These are phyloP conservation scores for Aspergillus carbonarius DNA, from an alignment of 2,329 filamentous ascomycete genomes.

Conservation along the genomic window DNA sequence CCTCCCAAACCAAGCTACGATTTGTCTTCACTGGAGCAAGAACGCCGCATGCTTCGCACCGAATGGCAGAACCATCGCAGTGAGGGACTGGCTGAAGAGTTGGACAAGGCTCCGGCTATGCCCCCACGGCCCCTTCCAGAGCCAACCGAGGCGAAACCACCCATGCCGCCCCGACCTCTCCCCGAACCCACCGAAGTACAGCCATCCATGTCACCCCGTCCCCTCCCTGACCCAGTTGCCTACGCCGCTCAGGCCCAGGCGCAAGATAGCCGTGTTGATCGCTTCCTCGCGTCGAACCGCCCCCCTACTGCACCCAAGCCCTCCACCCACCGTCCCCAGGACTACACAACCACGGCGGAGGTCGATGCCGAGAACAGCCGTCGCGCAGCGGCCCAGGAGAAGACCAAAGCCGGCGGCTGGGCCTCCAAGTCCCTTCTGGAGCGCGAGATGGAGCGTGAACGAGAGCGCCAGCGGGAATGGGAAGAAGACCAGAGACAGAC, in stretches of 20 bases:
- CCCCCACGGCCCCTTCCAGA: slow-evolving; percentile 12
- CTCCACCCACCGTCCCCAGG: slow-evolving; percentile 43
- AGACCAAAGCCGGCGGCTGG: slow-evolving; percentile 61
- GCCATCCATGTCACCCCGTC: slow-evolving; percentile 34
- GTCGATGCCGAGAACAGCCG: slow-evolving; percentile 57
- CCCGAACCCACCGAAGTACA: slow-evolving; percentile 26
- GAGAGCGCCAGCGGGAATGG: slow-evolving; percentile 65
- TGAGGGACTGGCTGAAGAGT: slow-evolving; percentile 14
- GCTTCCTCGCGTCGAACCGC: slow-evolving; percentile 56
- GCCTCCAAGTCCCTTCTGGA: slow-evolving; percentile 64
- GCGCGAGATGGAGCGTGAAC: slow-evolving; percentile 66
- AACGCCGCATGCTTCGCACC: slow-evolving; percentile 58
- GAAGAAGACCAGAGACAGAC: slow-evolving; percentile 58
- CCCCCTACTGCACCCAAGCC: slow-evolving; percentile 46
- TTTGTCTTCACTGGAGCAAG: slow-evolving; percentile 60
- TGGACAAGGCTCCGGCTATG: slow-evolving; percentile 6
- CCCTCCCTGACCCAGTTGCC: slow-evolving; percentile 49
- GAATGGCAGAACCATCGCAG: slow-evolving; percentile 53
- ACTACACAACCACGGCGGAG: slow-evolving; percentile 55
- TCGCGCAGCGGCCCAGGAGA: slow-evolving; percentile 54
- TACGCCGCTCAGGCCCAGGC: slow-evolving; percentile 30
- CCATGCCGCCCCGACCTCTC: slow-evolving; percentile 30
- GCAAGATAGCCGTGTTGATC: slow-evolving; percentile 52
- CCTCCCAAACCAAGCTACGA: slow-evolving; percentile 49
- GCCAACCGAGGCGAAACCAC: neutral